phyloP scores from a whole-genome alignment of 2,329 filamentous ascomycete species.

The Colletotrichum salicis region DNA sequence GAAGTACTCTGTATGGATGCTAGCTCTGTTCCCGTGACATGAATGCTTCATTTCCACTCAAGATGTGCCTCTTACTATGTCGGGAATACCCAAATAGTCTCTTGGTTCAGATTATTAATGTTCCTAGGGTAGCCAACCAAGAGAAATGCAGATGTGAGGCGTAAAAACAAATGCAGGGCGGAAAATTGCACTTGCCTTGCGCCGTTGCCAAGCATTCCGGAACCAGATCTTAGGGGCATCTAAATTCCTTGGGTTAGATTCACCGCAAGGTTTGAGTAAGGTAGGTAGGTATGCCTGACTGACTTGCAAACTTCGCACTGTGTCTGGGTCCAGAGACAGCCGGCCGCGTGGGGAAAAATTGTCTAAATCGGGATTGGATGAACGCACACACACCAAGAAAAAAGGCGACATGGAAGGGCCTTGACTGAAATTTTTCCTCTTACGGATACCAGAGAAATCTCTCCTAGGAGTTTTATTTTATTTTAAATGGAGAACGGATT shows the following conservation, averaged over 20 bases:
- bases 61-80: not conserved
- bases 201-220: constrained; percentile 20
- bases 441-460: not conserved
- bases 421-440: not conserved
- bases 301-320: not conserved
- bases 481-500: not conserved
- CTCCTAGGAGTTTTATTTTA: not conserved
- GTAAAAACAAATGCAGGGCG: not conserved
- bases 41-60: not conserved
- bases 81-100: too few species aligned
- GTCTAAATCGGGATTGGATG: constrained; percentile 8
- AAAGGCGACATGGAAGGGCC: not conserved
- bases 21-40: not conserved
- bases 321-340: not conserved
- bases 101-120: too few species aligned
- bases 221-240: not conserved
- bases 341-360: not conserved
- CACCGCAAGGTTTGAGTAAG: not conserved
- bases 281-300: not conserved
- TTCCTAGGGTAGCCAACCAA: not conserved
- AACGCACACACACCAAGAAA: not conserved
- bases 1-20: too few species aligned
- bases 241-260: not conserved
- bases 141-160: not conserved
- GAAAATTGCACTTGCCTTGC: not conserved